Conservation (phyloP, 805 yeast species). For the Cyberlindnera xishuangbannaensis region DNA sequence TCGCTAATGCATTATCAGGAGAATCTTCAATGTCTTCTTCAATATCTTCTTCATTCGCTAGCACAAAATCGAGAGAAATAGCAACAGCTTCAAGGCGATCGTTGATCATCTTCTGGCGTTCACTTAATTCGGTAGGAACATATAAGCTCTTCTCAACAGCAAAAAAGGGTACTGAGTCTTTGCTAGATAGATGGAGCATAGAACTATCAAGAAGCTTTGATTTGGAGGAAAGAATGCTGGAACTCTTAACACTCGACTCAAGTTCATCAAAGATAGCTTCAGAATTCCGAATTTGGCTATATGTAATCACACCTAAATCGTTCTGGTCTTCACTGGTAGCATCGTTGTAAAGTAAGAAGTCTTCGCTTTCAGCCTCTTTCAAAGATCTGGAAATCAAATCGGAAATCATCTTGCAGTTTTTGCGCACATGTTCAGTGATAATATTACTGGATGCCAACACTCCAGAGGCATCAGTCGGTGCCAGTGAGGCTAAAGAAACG, state of each 20-base stretch:
- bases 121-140: not conserved
- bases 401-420: constrained; percentile 52
- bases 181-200: no score
- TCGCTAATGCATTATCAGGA: no score
- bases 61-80: constrained; percentile 1
- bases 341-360: constrained; percentile 32
- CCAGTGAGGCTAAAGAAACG: constrained; percentile 49
- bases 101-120: constrained; percentile 1
- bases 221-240: not conserved
- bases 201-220: not conserved
- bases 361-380: constrained; percentile 27
- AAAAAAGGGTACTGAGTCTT: no score
- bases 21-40: no score
- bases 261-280: constrained; percentile 8
- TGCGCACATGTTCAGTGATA: constrained; percentile 51
- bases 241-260: not conserved
- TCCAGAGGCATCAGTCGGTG: constrained; percentile 55
- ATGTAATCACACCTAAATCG: constrained; percentile 4
- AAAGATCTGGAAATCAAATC: constrained; percentile 39
- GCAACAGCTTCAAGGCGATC: constrained; percentile 2
- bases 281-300: constrained; percentile 10
- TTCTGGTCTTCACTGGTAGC: constrained; percentile 6
- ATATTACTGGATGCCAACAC: constrained; percentile 43
- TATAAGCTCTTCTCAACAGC: no score
- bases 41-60: constrained; percentile 2